These are phyloP conservation scores for Lactarius akahatsu DNA, from an alignment of 768 basidiomycete species.

Conservation along the genomic window DNA sequence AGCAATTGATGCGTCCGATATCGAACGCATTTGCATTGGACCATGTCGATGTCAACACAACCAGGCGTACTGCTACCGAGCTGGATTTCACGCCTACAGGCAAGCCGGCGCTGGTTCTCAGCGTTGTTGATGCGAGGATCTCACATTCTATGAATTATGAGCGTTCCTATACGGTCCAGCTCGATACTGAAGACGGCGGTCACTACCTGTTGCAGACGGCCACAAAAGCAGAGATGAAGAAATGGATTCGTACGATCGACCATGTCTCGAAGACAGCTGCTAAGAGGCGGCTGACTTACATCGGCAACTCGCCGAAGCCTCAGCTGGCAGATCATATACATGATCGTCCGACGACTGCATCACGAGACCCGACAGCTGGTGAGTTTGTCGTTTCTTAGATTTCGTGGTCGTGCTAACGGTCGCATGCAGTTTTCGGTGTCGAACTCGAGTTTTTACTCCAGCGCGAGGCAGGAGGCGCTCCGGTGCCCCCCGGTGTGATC, in stretches of 20 bases:
- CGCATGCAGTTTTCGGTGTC: constrained; percentile 57
- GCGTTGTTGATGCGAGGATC: constrained; percentile 68
- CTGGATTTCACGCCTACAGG: constrained; percentile 71
- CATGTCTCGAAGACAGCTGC: constrained; percentile 71
- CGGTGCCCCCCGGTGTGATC: constrained; percentile 55
- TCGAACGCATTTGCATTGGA: constrained; percentile 82
- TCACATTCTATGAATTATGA: constrained; percentile 75
- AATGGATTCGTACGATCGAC: constrained; percentile 75
- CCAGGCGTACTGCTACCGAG: constrained; percentile 65
- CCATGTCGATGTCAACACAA: constrained; percentile 40
- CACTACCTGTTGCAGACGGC: constrained; percentile 77
- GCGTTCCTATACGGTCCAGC: constrained; percentile 77
- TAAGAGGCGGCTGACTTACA: constrained; percentile 76
- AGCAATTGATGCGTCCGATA: constrained; percentile 84
- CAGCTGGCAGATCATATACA: constrained; percentile 74
- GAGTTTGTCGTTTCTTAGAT: constrained; percentile 44
- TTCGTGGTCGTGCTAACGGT: background rate
- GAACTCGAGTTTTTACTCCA: constrained; percentile 67
- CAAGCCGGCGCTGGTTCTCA: constrained; percentile 75
- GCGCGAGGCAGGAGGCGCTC: constrained; percentile 55
- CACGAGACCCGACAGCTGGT: constrained; percentile 78
- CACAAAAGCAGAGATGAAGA: constrained; percentile 66
- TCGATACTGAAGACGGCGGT: constrained; percentile 86
- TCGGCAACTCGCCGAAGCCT: constrained; percentile 73
- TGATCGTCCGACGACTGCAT: constrained; percentile 52